phyloP scores from a whole-genome alignment of 495 filamentous ascomycete genomes.

The Podospora didyma region DNA sequence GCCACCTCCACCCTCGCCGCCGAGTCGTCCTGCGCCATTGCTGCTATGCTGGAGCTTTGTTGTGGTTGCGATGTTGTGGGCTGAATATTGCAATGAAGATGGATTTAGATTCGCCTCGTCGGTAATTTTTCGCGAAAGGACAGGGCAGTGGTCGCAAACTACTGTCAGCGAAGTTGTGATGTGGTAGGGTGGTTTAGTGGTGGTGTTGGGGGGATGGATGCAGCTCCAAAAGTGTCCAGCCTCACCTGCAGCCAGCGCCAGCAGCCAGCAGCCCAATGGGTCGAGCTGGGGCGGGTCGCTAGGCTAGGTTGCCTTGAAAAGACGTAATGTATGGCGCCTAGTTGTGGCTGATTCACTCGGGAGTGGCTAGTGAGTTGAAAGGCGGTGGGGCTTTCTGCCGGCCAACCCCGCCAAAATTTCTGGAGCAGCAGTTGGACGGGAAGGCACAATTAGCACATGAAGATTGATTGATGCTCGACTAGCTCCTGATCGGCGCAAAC shows the following conservation, averaged over 20 bases:
- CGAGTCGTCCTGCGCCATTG: conserved; percentile 46
- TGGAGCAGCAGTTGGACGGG: conserved; percentile 2
- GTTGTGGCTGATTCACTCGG: conserved; percentile 9
- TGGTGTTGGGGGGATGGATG: background rate
- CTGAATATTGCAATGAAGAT: background rate
- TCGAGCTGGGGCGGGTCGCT: background rate
- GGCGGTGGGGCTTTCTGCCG: conserved; percentile 27
- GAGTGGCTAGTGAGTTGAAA: conserved; percentile 6
- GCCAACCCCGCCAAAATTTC: conserved; percentile 34
- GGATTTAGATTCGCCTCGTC: background rate
- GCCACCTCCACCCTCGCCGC: conserved; percentile 61
- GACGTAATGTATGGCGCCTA: conserved; percentile 25
- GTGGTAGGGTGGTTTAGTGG: background rate
- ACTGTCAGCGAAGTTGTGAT: background rate
- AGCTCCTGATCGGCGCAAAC: background rate
- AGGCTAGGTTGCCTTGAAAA: conserved; percentile 27
- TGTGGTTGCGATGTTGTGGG: background rate
- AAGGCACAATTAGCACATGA: background rate
- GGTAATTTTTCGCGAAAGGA: background rate
- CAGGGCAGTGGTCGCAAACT: conserved; percentile 5
- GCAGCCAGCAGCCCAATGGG: conserved; percentile 11
- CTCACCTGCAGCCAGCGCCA: conserved; percentile 9
- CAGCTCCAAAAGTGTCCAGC: conserved; percentile 14
- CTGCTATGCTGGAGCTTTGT: conserved; percentile 6
- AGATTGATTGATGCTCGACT: background rate